phyloP scores from a whole-genome alignment of 2,329 filamentous ascomycete genomes.

The Fusarium solani-melongenae region DNA sequence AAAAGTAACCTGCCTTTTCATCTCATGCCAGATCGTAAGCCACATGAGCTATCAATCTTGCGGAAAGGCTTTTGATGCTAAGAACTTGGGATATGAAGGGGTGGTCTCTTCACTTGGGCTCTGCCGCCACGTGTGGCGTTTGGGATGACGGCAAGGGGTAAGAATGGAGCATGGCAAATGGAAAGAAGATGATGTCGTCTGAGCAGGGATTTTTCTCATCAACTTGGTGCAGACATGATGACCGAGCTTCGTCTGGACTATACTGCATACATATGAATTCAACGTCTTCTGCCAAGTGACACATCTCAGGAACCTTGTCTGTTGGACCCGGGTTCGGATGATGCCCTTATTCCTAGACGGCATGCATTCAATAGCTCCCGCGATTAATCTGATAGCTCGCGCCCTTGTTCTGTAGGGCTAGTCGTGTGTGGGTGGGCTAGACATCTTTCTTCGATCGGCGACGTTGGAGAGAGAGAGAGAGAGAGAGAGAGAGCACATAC shows the following conservation, averaged over 20 bases:
- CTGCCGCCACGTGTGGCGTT: conserved; percentile 8
- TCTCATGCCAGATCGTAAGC: neutral
- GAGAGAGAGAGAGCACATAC: neutral
- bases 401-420: neutral
- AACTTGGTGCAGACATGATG: neutral
- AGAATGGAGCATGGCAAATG: neutral
- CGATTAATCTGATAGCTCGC: neutral
- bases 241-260: neutral
- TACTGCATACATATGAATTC: neutral
- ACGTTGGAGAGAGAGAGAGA: neutral
- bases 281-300: neutral
- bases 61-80: neutral
- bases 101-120: neutral
- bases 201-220: neutral
- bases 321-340: neutral
- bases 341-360: conserved; percentile 2
- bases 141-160: neutral
- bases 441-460: neutral
- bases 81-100: neutral
- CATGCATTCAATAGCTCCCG: neutral
- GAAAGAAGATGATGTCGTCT: neutral
- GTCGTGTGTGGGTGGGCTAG: neutral
- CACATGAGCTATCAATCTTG: neutral
- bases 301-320: neutral
- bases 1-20: conserved; percentile 3